These are phyloP conservation scores for Iodosphaeria phyllophila DNA, from an alignment of 2,329 filamentous ascomycete species.

Conservation along the genomic window DNA sequence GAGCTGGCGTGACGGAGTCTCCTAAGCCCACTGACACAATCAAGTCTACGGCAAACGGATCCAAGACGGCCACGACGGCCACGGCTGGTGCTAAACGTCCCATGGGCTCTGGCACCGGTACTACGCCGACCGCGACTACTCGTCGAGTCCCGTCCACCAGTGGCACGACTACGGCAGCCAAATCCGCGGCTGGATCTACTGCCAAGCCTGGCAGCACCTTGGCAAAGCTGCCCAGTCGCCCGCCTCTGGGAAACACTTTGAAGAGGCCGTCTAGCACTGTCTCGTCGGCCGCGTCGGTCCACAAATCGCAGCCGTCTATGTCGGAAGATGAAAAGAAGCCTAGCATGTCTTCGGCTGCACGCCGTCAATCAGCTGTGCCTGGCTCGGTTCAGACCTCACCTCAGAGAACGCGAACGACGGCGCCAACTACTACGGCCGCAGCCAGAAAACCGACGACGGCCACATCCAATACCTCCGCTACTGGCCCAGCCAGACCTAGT, in stretches of 20 bases:
- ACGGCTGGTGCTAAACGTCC: slow-evolving; percentile 18
- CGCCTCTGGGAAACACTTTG: slow-evolving; percentile 18
- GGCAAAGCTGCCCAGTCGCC: slow-evolving; percentile 29
- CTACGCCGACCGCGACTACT: too few relatives aligned
- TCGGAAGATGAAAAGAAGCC: slow-evolving; percentile 30
- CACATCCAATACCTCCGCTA: slow-evolving; percentile 12
- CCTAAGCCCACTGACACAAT: slow-evolving; percentile 6
- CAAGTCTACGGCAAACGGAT: slow-evolving; percentile 5
- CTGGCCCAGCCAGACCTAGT: slow-evolving; percentile 14
- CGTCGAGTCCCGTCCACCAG: slow-evolving; percentile 16
- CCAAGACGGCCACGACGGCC: slow-evolving; percentile 14
- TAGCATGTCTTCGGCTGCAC: slow-evolving; percentile 18
- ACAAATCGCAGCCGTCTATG: slow-evolving; percentile 27
- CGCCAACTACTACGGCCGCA: slow-evolving; percentile 18
- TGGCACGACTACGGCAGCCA: slow-evolving; percentile 6
- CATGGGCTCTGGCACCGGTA: slow-evolving; percentile 12
- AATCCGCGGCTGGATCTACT: slow-evolving; percentile 11
- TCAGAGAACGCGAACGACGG: slow-evolving; percentile 11
- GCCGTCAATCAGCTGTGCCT: slow-evolving; percentile 24
- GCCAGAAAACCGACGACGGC: slow-evolving; percentile 7
- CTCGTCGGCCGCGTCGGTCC: slow-evolving; percentile 18
- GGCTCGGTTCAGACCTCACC: slow-evolving; percentile 15
- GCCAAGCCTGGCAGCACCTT: slow-evolving; percentile 20
- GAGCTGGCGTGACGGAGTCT: slow-evolving; percentile 11
- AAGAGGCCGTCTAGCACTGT: too few relatives aligned